Evolutionary conservation across 805 yeast species (phyloP).

Genomic region (Candida michaelii): DNA sequence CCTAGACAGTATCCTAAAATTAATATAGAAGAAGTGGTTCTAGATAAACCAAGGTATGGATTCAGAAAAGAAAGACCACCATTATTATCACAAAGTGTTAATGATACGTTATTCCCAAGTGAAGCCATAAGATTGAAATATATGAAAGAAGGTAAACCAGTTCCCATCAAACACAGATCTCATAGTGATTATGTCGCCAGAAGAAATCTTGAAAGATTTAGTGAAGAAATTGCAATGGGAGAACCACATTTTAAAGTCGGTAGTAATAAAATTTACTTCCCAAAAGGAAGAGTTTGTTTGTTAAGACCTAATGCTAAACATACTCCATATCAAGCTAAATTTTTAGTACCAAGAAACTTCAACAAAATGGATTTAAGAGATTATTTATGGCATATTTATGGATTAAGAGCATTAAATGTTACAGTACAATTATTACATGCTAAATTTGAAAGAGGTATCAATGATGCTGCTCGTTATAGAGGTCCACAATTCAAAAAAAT

Average conservation of each 20-base stretch:
- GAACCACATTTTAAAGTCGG: constrained; percentile 84
- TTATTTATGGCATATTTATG: constrained; percentile 86
- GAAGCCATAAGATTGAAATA: constrained; percentile 34
- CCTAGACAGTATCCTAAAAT: constrained; percentile 40
- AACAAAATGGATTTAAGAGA: constrained; percentile 94
- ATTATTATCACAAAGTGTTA: constrained; percentile 38
- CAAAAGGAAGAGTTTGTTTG: constrained; percentile 77
- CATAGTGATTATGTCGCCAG: constrained; percentile 37
- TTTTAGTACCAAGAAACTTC: constrained; percentile 89
- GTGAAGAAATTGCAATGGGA: constrained; percentile 57
- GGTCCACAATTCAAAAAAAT: constrained; percentile 84
- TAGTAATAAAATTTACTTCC: constrained; percentile 73
- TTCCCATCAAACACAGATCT: constrained; percentile 39
- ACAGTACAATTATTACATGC: constrained; percentile 84
- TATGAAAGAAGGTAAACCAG: constrained; percentile 38
- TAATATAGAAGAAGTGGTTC: constrained; percentile 36
- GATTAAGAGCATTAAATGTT: constrained; percentile 82
- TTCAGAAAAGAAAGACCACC: constrained; percentile 40
- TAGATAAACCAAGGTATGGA: constrained; percentile 39
- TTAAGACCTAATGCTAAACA: constrained; percentile 93
- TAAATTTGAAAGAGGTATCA: constrained; percentile 51
- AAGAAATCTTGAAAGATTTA: constrained; percentile 38
- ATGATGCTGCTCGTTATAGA: constrained; percentile 70
- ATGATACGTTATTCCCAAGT: constrained; percentile 42
- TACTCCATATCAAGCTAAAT: constrained; percentile 96